phyloP scores from a whole-genome alignment of 306 rosid genomes.

The Fragaria ananassa region DNA sequence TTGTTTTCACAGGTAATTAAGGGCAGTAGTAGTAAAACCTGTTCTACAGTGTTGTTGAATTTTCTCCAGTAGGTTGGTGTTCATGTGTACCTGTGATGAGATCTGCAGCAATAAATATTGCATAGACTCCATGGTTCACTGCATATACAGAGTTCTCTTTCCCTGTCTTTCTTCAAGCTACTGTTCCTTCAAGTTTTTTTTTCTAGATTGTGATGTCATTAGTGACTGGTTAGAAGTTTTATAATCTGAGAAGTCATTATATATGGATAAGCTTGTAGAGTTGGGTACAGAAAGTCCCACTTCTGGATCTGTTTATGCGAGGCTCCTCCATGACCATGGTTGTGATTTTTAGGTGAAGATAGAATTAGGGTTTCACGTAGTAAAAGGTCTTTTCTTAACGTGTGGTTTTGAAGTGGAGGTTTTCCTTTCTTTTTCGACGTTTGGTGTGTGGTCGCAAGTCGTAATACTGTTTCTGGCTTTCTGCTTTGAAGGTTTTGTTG shows the following conservation, averaged over 20 bases:
- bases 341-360: background rate
- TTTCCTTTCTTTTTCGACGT: background rate
- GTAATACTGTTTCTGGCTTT: conserved; percentile 4
- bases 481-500: conserved; percentile 1
- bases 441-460: background rate
- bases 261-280: conserved; percentile 5
- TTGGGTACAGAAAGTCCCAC: background rate
- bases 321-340: background rate
- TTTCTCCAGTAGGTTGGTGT: background rate
- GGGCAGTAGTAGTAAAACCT: background rate
- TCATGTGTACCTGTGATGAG: conserved; percentile 2
- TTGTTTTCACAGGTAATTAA: conserved; percentile 3
- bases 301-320: conserved; percentile 22
- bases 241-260: background rate
- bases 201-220: conserved; percentile 9
- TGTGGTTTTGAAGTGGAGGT: conserved; percentile 11
- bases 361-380: conserved; percentile 42
- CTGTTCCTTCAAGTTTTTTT: background rate
- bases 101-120: background rate
- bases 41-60: background rate
- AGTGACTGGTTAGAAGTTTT: background rate
- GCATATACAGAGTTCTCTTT: background rate
- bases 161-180: background rate
- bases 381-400: background rate
- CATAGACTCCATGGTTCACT: background rate